Base-by-base conservation (phyloP, 2,329 filamentous ascomycete species). In the Aspergillus sp. region DNA sequence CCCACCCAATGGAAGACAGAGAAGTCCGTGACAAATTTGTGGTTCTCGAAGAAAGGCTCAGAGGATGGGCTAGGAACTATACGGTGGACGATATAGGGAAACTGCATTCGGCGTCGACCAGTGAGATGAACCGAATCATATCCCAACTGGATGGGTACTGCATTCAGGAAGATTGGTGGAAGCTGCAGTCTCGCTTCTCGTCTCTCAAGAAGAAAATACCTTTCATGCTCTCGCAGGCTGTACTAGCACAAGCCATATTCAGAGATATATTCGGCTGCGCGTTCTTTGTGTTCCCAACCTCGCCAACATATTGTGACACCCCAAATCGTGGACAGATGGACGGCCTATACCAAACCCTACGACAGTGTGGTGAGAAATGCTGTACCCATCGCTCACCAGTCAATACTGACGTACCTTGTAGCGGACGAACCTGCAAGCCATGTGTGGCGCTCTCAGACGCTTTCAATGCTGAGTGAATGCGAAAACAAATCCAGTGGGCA, bases 361-460 rank as follows among this genome's bases (percentile, higher is more conserved):
- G 6, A 15, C 4, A 23, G 1, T n/a, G 48, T 27, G 21, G 12
- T 27, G 2, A 27, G 37, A 15, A n/a, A 11, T 15, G 3, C 12
- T 11, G 1, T n/a, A 6, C 14, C 31, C 14, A 39, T 19, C 9
- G 1, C 19, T 11, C 12, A 44, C 4, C 6, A 12, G 1, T 11
- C 11, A 21, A 3, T 1, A 44, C 41, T 44, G 19, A 49, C 33
- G 17, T 7, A 11, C 8, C 6, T 15, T 4, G 14, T n/a, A 37
- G 31, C 17, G 8, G 15, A 37, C 3, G 14, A 37, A 21, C 15
- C 17, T 15, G 46, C 12, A 14, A 21, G 31, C n/a, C 46, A 48
- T 14, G 11, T 21, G 7, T 48, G 46, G 46, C 61, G 65, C 9
- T 61, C 66, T 6, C 62, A 66, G 25, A 64, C 56, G 14, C 31